These are phyloP conservation scores for Aspergillus chevalieri DNA, from an alignment of 2,329 filamentous ascomycete species.

Conservation along the genomic window DNA sequence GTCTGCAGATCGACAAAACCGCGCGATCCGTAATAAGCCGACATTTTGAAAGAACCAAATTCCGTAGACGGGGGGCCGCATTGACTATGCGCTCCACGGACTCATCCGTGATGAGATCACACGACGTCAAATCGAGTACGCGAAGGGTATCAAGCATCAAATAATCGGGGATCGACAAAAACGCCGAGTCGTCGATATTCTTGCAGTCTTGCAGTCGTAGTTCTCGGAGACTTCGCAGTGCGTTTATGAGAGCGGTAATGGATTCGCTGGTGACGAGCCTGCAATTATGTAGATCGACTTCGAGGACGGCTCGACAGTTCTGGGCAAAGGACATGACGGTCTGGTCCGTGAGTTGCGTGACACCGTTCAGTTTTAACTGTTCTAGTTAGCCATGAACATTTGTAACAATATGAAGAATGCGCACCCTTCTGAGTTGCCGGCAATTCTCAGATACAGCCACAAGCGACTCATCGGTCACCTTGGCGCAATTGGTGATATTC, in stretches of 20 bases:
- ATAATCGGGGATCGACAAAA: conserved; percentile 66
- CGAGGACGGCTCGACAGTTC: conserved; percentile 85
- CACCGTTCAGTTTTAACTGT: conserved; percentile 90
- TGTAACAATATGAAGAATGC: conserved; percentile 22
- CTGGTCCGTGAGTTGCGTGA: conserved; percentile 72
- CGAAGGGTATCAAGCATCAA: conserved; percentile 77
- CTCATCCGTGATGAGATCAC: conserved; percentile 73
- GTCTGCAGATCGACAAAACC: conserved; percentile 75
- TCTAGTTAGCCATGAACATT: conserved; percentile 27
- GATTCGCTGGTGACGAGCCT: conserved; percentile 73
- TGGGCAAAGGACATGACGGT: conserved; percentile 80
- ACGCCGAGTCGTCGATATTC: conserved; percentile 79
- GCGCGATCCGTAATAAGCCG: conserved; percentile 84
- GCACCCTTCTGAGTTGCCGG: conserved; percentile 76
- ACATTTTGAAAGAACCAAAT: conserved; percentile 91
- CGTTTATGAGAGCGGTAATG: conserved; percentile 71
- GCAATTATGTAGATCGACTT: conserved; percentile 92
- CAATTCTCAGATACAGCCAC: conserved; percentile 74
- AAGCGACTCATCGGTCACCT: conserved; percentile 80
- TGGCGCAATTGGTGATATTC: conserved; percentile 81
- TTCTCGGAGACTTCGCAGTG: conserved; percentile 79
- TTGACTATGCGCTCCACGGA: conserved; percentile 84
- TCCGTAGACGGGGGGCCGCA: conserved; percentile 79
- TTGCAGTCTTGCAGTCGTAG: conserved; percentile 80
- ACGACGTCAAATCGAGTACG: conserved; percentile 90